These are phyloP conservation scores for Wickerhamomyces sp. DNA, from an alignment of 1,139 yeast species.

Conservation along the genomic window DNA sequence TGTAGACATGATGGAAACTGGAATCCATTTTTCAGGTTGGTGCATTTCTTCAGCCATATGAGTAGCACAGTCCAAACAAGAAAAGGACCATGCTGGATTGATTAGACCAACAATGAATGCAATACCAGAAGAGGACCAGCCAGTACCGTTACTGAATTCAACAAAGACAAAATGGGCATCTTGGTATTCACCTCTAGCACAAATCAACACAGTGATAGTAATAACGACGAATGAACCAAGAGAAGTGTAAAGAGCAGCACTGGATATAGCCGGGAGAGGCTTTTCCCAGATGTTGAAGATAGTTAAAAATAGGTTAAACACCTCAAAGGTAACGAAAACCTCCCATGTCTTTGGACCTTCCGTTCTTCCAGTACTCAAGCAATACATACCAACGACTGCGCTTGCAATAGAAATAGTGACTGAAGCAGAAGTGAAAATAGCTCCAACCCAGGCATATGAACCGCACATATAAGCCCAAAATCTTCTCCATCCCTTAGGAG, in stretches of 20 bases:
- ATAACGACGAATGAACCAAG: conserved; percentile 47
- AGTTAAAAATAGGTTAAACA: conserved; percentile 36
- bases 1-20: conserved; percentile 56
- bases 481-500: conserved; percentile 44
- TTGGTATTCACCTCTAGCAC: conserved; percentile 51
- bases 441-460: conserved; percentile 56
- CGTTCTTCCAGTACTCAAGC: conserved; percentile 40
- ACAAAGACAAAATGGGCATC: conserved; percentile 54
- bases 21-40: conserved; percentile 52
- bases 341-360: conserved; percentile 47
- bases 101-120: conserved; percentile 60
- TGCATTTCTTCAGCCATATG: conserved; percentile 64
- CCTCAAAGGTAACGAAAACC: conserved; percentile 46
- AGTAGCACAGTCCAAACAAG: conserved; percentile 60
- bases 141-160: conserved; percentile 55
- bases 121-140: conserved; percentile 54
- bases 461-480: conserved; percentile 57
- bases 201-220: conserved; percentile 50
- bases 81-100: conserved; percentile 62
- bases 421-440: conserved; percentile 58
- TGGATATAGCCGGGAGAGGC: conserved; percentile 46
- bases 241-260: conserved; percentile 48
- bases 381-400: conserved; percentile 53
- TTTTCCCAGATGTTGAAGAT: conserved; percentile 51
- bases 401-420: conserved; percentile 53